phyloP scores from a whole-genome alignment of 1,139 yeast genomes.

The Debaryomycetaceae sp. region DNA sequence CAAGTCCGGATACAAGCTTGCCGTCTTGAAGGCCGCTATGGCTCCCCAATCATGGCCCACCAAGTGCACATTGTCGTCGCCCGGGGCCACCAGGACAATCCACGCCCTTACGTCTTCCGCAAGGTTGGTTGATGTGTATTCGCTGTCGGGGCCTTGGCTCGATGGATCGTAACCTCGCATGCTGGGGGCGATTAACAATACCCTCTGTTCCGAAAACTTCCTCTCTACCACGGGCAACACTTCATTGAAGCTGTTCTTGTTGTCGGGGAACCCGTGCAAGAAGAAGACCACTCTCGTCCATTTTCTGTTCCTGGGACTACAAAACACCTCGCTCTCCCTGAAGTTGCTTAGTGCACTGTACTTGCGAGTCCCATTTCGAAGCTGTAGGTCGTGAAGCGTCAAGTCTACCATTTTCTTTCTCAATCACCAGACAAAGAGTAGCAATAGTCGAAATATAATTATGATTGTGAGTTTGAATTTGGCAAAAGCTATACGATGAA shows the following conservation, averaged over 20 bases:
- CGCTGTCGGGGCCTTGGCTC: conserved; percentile 24
- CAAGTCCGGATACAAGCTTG: conserved; percentile 33
- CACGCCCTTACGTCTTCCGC: conserved; percentile 38
- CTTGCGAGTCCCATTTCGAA: conserved; percentile 19
- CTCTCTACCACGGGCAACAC: conserved; percentile 21
- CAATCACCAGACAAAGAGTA: too few species aligned
- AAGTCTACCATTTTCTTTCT: not conserved
- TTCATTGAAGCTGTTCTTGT: conserved; percentile 26
- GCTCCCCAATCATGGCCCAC: conserved; percentile 53
- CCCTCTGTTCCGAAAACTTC: conserved; percentile 15
- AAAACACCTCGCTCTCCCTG: conserved; percentile 14
- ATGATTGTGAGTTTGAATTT: too few species aligned
- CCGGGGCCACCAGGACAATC: conserved; percentile 22
- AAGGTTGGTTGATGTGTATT: conserved; percentile 26
- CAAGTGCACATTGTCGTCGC: conserved; percentile 29
- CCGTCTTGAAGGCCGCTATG: conserved; percentile 32
- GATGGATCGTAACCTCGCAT: conserved; percentile 41
- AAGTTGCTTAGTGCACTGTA: conserved; percentile 27
- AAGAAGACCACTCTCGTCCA: conserved; percentile 29
- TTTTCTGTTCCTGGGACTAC: conserved; percentile 9
- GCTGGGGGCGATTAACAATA: conserved; percentile 34
- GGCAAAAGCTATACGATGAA: too few species aligned
- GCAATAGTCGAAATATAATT: too few species aligned
- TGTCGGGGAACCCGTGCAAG: conserved; percentile 46
- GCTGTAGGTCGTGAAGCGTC: conserved; percentile 8